These are phyloP conservation scores for Beauveria sp. DNA, from an alignment of 2,329 filamentous ascomycete genomes.

Conservation along the genomic window DNA sequence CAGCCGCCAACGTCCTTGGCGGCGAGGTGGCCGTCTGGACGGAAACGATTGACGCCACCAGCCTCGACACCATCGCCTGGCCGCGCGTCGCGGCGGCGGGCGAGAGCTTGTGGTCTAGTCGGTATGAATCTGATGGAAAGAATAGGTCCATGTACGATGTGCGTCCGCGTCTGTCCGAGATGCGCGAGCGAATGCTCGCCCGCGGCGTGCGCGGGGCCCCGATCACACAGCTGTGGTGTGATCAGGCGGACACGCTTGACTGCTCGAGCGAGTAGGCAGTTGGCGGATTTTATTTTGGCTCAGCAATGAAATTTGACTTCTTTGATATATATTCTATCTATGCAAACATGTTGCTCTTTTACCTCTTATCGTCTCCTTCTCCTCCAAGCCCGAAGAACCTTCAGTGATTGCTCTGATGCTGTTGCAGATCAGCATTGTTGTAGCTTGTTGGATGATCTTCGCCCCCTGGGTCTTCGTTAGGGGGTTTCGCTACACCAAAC, in stretches of 20 bases:
- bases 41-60: constrained; percentile 70
- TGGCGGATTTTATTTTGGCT: neutral
- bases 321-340: no score
- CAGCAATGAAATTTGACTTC: neutral
- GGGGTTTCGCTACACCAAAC: no score
- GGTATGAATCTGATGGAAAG: constrained; percentile 54
- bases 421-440: no score
- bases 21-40: constrained; percentile 78
- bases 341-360: no score
- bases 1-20: constrained; percentile 64
- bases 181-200: constrained; percentile 67
- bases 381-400: no score
- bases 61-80: constrained; percentile 71
- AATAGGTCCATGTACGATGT: constrained; percentile 67
- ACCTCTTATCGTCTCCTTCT: no score
- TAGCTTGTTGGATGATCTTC: no score
- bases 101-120: constrained; percentile 75
- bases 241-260: constrained; percentile 32
- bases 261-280: neutral
- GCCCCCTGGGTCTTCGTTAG: no score
- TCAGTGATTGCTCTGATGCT: no score
- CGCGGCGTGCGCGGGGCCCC: constrained; percentile 56
- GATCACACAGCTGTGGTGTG: constrained; percentile 67
- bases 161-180: constrained; percentile 61
- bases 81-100: constrained; percentile 65